Conservation (phyloP, 495 filamentous ascomycete species). For the Hyaloscypha variabilis region DNA sequence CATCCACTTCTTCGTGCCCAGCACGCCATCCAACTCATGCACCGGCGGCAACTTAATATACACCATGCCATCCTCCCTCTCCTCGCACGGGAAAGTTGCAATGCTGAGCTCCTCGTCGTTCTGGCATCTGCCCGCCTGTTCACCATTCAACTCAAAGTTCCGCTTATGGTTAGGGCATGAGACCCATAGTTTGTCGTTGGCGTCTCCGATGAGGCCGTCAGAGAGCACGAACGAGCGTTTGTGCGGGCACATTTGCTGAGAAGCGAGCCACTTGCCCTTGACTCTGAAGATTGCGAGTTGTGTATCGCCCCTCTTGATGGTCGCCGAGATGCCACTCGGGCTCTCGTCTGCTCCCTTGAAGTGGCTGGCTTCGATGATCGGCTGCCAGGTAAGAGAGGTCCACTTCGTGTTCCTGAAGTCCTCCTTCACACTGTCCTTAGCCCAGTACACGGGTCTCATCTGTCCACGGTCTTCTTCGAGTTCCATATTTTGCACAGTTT, state of each 20-base stretch:
- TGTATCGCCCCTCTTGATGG: slow-evolving; percentile 86
- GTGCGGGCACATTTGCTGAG: slow-evolving; percentile 98
- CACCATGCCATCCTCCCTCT: slow-evolving; percentile 74
- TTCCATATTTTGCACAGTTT: slow-evolving; percentile 71
- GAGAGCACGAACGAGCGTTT: slow-evolving; percentile 90
- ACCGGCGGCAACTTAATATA: slow-evolving; percentile 86
- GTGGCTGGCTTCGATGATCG: slow-evolving; percentile 71
- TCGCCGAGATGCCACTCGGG: slow-evolving; percentile 69
- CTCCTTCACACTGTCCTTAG: slow-evolving; percentile 64
- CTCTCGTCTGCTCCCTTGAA: slow-evolving; percentile 65
- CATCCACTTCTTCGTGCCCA: slow-evolving; percentile 85
- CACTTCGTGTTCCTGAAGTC: slow-evolving; percentile 80
- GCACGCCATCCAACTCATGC: slow-evolving; percentile 78
- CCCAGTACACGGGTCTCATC: slow-evolving; percentile 80
- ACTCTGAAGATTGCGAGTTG: slow-evolving; percentile 92
- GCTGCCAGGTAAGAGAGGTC: slow-evolving; percentile 81
- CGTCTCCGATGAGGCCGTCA: slow-evolving; percentile 85
- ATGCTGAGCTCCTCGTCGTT: slow-evolving; percentile 81
- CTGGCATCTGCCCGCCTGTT: slow-evolving; percentile 69
- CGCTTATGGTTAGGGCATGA: slow-evolving; percentile 93
- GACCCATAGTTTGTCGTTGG: slow-evolving; percentile 70
- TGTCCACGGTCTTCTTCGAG: slow-evolving; percentile 76
- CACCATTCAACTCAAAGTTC: slow-evolving; percentile 79
- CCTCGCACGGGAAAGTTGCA: slow-evolving; percentile 84
- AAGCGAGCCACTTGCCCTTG: slow-evolving; percentile 81